phyloP scores from a whole-genome alignment of 495 filamentous ascomycete species.

The Penicillium goetzii region DNA sequence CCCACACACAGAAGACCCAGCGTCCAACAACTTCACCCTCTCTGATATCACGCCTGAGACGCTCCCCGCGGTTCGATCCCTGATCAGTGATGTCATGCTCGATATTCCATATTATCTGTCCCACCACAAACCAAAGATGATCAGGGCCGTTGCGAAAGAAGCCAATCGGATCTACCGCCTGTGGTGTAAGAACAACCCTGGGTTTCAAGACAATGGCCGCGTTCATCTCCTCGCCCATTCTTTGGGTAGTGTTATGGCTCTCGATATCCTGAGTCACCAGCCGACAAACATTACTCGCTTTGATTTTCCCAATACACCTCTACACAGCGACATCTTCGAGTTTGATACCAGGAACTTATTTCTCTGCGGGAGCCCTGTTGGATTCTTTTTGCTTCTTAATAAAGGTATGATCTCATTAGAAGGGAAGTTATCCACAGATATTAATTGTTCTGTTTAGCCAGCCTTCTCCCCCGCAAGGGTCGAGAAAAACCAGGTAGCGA shows the following conservation, averaged over 20 bases:
- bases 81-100: conserved; percentile 96
- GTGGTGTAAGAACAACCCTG: conserved; percentile 91
- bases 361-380: conserved; percentile 87
- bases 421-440: neutral
- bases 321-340: conserved; percentile 71
- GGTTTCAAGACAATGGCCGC: conserved; percentile 76
- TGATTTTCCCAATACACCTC: conserved; percentile 51
- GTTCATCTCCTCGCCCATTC: conserved; percentile 95
- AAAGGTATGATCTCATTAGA: conserved; percentile 48
- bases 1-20: conserved; percentile 48
- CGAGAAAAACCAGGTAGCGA: conserved; percentile 75
- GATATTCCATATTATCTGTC: conserved; percentile 98
- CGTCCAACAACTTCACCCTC: conserved; percentile 70
- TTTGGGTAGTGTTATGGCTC: conserved; percentile 87
- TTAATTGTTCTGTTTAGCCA: conserved; percentile 44
- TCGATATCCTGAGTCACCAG: conserved; percentile 88
- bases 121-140: conserved; percentile 93
- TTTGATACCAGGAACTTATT: conserved; percentile 91
- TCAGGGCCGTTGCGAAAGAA: conserved; percentile 83
- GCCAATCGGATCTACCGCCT: conserved; percentile 91
- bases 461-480: conserved; percentile 76
- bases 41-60: conserved; percentile 92
- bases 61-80: conserved; percentile 82
- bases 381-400: conserved; percentile 91
- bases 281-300: conserved; percentile 68